A percentile compares a stretch with the other conserved stretches of the same genome.
Evolutionary conservation across 306 rosid genomes (phyloP).

Genomic region (Fagus sylvatica): DNA sequence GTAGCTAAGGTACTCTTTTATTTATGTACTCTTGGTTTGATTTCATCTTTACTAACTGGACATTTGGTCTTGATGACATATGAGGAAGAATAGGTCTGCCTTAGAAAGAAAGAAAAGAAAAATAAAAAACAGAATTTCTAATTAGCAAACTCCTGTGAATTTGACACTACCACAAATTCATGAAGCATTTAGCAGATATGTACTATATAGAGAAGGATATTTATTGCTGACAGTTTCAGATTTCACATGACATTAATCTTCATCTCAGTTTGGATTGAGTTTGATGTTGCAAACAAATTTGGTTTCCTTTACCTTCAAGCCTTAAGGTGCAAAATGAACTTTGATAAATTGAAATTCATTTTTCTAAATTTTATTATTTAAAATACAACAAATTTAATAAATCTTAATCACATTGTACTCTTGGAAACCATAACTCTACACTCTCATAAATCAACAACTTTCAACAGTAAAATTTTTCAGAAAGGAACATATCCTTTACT

Average conservation of each 20-base stretch:
- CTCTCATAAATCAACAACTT: background rate
- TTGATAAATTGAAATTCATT: no score
- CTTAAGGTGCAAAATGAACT: no score
- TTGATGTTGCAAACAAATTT: background rate
- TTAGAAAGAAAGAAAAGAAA: background rate
- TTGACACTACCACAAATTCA: background rate
- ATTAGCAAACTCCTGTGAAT: background rate
- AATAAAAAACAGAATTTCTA: background rate
- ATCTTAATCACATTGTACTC: background rate
- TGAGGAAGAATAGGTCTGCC: background rate
- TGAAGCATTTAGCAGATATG: no score
- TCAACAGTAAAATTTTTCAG: background rate
- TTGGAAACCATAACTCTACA: background rate
- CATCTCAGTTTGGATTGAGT: background rate
- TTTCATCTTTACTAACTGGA: background rate
- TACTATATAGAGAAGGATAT: background rate
- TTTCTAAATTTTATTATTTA: no score
- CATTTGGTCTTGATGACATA: background rate
- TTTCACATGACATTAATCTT: background rate
- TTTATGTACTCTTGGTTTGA: background rate
- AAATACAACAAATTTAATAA: background rate
- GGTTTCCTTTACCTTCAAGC: no score
- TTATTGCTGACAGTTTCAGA: background rate
- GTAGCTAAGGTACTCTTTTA: slow-evolving; percentile 23
- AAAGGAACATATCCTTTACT: background rate